These are phyloP conservation scores for Sarocladium kiliense DNA, from an alignment of 2,329 filamentous ascomycete species.

Conservation along the genomic window DNA sequence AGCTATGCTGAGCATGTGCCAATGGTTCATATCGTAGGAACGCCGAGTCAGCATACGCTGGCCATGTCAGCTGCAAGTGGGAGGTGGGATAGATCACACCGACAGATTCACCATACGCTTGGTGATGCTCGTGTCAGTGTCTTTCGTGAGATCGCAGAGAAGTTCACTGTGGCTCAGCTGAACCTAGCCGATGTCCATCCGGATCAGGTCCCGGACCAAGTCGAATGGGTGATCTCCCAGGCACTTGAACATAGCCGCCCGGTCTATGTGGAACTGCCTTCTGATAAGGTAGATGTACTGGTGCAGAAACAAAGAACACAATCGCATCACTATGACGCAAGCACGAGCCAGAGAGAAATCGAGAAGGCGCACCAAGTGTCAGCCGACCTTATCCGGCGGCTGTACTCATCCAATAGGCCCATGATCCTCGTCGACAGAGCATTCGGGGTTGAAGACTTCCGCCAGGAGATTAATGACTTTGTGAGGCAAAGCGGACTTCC, in stretches of 20 bases:
- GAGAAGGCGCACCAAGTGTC: conserved; percentile 11
- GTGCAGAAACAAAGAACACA: conserved; percentile 27
- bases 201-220: conserved; percentile 30
- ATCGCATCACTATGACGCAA: background rate
- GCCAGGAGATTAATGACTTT: conserved; percentile 35
- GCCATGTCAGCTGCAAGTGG: conserved; percentile 8
- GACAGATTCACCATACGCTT: conserved; percentile 47
- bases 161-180: conserved; percentile 44
- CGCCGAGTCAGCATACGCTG: conserved; percentile 25
- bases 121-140: conserved; percentile 48
- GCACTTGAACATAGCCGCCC: conserved; percentile 48
- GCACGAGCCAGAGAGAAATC: conserved; percentile 15
- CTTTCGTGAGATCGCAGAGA: conserved; percentile 43
- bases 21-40: conserved; percentile 54
- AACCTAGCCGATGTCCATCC: conserved; percentile 7
- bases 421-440: conserved; percentile 49
- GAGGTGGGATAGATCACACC: conserved; percentile 1
- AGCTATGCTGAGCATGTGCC: conserved; percentile 51
- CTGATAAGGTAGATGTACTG: conserved; percentile 40
- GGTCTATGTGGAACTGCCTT: conserved; percentile 51
- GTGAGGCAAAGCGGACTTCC: conserved; percentile 31
- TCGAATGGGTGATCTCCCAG: conserved; percentile 45
- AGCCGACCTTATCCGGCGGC: conserved; percentile 28
- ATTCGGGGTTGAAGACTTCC: conserved; percentile 34
- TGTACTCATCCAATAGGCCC: conserved; percentile 40